These are phyloP conservation scores for Gorgonomyces haynaldii DNA, from an alignment of 192 early-diverging fungal genomes.

Conservation along the genomic window DNA sequence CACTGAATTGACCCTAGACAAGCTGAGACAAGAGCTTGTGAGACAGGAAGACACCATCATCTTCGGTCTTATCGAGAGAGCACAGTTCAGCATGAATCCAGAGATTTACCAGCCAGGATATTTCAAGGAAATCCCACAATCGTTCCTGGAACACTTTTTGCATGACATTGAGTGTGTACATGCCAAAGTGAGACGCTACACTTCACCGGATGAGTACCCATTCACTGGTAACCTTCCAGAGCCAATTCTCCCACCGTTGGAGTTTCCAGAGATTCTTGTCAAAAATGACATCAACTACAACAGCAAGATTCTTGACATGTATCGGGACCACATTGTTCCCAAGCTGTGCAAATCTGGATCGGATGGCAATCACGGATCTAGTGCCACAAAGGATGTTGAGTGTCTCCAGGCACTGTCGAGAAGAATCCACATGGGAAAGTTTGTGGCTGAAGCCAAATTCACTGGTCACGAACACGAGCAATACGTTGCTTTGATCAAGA, in stretches of 20 bases:
- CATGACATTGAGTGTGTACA: slow-evolving; percentile 87
- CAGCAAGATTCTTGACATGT: slow-evolving; percentile 67
- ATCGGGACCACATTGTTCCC: slow-evolving; percentile 66
- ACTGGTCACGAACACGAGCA: slow-evolving; percentile 61
- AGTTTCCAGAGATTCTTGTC: slow-evolving; percentile 68
- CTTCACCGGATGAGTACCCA: slow-evolving; percentile 90
- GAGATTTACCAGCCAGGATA: slow-evolving; percentile 62
- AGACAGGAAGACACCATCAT: slow-evolving; percentile 94
- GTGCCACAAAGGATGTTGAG: slow-evolving; percentile 89
- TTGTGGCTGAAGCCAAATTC: slow-evolving; percentile 96
- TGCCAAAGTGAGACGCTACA: slow-evolving; percentile 72
- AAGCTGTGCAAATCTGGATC: slow-evolving; percentile 60
- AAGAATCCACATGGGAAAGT: slow-evolving; percentile 97
- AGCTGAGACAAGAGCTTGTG: slow-evolving; percentile 51
- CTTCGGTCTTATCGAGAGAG: slow-evolving; percentile 88
- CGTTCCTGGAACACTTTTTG: slow-evolving; percentile 83
- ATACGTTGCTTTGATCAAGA: slow-evolving; percentile 66
- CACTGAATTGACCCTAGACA: slow-evolving; percentile 17
- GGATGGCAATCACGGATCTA: slow-evolving; percentile 84
- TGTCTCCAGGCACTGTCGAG: slow-evolving; percentile 82
- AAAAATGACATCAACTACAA: slow-evolving; percentile 87
- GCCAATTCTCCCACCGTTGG: slow-evolving; percentile 41
- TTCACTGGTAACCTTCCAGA: slow-evolving; percentile 72
- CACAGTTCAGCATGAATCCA: slow-evolving; percentile 78
- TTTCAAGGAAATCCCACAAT: slow-evolving; percentile 56